These are phyloP conservation scores for Sporothrix brasiliensis DNA, from an alignment of 2,329 filamentous ascomycete genomes.

Conservation along the genomic window DNA sequence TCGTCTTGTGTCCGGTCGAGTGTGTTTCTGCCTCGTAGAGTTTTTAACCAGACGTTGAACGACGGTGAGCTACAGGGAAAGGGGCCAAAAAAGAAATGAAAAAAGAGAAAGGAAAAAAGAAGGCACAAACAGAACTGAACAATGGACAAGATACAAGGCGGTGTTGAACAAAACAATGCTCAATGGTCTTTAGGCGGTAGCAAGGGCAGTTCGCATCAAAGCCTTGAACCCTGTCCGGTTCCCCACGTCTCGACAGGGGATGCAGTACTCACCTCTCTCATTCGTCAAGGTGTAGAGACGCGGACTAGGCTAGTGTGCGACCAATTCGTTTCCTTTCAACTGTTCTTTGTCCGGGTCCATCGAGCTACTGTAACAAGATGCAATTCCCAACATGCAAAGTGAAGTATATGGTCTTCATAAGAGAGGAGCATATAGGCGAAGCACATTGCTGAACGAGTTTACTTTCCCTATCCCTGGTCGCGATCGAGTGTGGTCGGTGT, in stretches of 20 bases:
- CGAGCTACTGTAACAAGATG: background rate
- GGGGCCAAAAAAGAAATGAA: background rate
- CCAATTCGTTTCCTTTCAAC: background rate
- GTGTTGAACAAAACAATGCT: background rate
- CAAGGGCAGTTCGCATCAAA: too few relatives aligned
- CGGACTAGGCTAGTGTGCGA: slow-evolving; percentile 25
- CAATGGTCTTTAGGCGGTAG: background rate
- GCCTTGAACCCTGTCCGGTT: slow-evolving; percentile 6
- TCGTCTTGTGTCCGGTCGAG: too few relatives aligned
- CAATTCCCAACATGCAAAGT: background rate
- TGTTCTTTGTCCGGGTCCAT: background rate
- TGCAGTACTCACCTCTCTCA: slow-evolving; percentile 26
- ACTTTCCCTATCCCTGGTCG: background rate
- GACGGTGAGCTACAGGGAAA: background rate
- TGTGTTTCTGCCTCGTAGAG: too few relatives aligned
- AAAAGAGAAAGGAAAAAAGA: background rate
- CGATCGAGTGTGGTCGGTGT: background rate
- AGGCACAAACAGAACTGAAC: background rate
- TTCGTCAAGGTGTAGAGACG: slow-evolving; percentile 26
- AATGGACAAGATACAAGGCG: background rate
- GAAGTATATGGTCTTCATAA: background rate
- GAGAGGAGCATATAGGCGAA: background rate
- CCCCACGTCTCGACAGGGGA: slow-evolving; percentile 24
- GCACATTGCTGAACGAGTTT: too few relatives aligned
- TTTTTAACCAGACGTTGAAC: background rate